A percentile compares a stretch with the other conserved stretches of the same genome.
Evolutionary conservation across 2,329 filamentous ascomycete species (phyloP).

Genomic region (Westerdykella aurantiaca): DNA sequence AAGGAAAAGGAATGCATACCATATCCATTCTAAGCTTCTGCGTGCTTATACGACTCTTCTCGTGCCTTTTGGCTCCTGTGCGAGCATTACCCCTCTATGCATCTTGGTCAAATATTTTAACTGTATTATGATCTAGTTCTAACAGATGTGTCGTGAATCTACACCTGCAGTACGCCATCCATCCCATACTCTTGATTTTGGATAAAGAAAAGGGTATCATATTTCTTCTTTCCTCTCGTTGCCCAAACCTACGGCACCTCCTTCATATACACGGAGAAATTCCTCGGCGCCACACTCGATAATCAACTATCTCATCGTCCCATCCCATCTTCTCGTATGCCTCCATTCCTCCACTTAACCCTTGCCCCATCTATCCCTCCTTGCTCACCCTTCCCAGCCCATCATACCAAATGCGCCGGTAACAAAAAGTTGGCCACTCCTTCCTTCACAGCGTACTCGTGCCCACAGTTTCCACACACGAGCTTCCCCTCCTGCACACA

Average conservation of each 20-base stretch:
- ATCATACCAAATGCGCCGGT: conserved; percentile 77
- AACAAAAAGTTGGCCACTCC: conserved; percentile 95
- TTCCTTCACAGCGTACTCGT: conserved; percentile 91
- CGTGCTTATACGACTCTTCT: too few species aligned
- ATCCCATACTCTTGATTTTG: not conserved
- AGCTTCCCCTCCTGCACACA: conserved; percentile 83
- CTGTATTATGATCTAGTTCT: too few species aligned
- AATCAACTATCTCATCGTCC: not conserved
- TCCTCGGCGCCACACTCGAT: not conserved
- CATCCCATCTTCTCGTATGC: not conserved
- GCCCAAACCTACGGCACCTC: not conserved
- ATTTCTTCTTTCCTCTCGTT: not conserved
- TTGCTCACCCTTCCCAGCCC: not conserved
- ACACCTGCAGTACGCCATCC: too few species aligned
- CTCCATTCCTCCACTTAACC: too few species aligned
- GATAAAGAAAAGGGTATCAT: conserved; percentile 1
- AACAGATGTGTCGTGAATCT: too few species aligned
- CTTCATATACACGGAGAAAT: not conserved
- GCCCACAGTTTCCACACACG: conserved; percentile 83
- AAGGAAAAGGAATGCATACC: not conserved
- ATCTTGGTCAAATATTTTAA: too few species aligned
- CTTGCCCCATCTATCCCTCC: not conserved
- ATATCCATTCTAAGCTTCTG: too few species aligned
- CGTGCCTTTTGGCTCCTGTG: too few species aligned
- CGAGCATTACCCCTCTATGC: too few species aligned